Evolutionary conservation across 129 eudicot species (phyloP).

Genomic region (Pseudognaphalium luteoalbum): DNA sequence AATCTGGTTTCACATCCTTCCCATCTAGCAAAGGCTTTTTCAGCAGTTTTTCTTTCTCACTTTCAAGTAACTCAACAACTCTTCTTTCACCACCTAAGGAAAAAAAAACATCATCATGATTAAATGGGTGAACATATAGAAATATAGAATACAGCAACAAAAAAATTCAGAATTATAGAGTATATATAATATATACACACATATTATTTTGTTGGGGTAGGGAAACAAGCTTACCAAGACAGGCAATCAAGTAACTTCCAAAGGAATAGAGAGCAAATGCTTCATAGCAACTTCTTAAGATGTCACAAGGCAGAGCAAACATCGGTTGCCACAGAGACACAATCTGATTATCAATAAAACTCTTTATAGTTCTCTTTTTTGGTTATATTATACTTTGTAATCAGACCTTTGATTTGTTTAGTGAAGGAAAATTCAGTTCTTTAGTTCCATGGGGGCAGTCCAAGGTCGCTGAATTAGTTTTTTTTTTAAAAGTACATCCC

Average conservation of each 20-base stretch:
- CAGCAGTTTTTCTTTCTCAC: constrained; percentile 55
- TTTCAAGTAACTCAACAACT: constrained; percentile 76
- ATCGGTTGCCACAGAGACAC: constrained; percentile 69
- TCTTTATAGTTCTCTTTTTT: neutral
- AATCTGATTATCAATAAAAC: constrained; percentile 45
- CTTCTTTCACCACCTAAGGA: constrained; percentile 70
- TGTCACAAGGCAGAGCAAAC: constrained; percentile 80
- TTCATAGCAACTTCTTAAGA: constrained; percentile 92
- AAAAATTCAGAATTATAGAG: neutral
- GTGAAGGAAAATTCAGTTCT: neutral
- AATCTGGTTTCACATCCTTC: constrained; percentile 34
- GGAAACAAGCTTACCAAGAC: constrained; percentile 65
- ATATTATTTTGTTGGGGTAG: neutral
- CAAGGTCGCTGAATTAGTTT: too few relatives aligned
- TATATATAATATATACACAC: neutral
- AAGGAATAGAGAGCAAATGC: constrained; percentile 90
- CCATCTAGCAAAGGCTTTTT: constrained; percentile 67
- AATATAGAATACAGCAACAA: neutral
- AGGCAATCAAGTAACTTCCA: constrained; percentile 94
- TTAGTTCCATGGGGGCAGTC: too few relatives aligned
- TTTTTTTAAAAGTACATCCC: too few relatives aligned
- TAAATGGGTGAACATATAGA: constrained; percentile 1
- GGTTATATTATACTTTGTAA: neutral
- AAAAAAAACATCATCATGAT: neutral
- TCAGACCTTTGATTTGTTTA: neutral